phyloP scores from a whole-genome alignment of 345 rosid genomes.

The Nephelium lappaceum region DNA sequence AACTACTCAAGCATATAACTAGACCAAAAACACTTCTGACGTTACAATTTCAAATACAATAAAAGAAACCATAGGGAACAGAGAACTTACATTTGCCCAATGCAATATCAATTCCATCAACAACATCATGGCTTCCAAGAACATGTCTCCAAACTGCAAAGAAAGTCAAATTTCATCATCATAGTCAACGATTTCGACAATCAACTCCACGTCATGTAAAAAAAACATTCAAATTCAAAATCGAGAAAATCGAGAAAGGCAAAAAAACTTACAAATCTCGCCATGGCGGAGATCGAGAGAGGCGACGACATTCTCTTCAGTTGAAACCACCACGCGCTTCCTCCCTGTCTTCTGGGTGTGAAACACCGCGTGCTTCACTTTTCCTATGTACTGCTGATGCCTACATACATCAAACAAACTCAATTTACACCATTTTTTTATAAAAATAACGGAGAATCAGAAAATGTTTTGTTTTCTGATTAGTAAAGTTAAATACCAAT shows the following conservation, averaged over 20 bases:
- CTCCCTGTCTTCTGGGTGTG: constrained; percentile 96
- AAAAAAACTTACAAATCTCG: constrained; percentile 68
- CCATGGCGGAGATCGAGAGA: constrained; percentile 97
- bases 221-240: not conserved
- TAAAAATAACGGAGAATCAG: not conserved
- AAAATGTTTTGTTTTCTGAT: not conserved
- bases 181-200: not conserved
- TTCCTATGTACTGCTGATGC: constrained; percentile 91
- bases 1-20: not conserved
- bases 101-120: constrained; percentile 78
- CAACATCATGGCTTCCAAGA: constrained; percentile 65
- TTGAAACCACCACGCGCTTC: constrained; percentile 89
- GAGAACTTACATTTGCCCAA: constrained; percentile 87
- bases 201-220: not conserved
- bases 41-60: not conserved
- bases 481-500: constrained; percentile 57
- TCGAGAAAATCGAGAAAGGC: not conserved
- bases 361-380: constrained; percentile 93
- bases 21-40: not conserved
- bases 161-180: constrained; percentile 4
- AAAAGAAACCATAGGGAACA: constrained; percentile 9
- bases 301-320: constrained; percentile 89
- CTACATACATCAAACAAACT: constrained; percentile 29
- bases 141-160: constrained; percentile 89
- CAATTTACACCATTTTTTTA: not conserved